Percentiles rank a stretch among this genome's conserved stretches.
These are phyloP conservation scores for Colletotrichum godetiae DNA, from an alignment of 2,329 filamentous ascomycete species.

Conservation along the genomic window DNA sequence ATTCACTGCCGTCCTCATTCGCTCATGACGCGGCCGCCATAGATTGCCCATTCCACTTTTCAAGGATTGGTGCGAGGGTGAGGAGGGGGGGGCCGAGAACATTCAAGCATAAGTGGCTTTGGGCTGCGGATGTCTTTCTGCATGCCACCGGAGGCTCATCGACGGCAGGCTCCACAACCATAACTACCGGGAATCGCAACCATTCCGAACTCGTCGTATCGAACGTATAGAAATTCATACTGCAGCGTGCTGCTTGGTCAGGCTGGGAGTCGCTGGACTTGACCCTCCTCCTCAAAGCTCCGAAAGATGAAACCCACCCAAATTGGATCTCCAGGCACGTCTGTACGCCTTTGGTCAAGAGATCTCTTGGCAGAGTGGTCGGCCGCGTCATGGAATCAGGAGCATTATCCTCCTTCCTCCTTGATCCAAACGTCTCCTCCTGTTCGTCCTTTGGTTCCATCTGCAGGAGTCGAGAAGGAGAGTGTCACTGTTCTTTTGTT, in stretches of 20 bases:
- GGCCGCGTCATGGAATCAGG: slow-evolving; percentile 13
- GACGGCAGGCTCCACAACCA: slow-evolving; percentile 10
- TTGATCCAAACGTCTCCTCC: neutral
- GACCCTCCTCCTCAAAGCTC: neutral
- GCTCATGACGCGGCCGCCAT: slow-evolving; percentile 18
- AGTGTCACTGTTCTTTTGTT: neutral
- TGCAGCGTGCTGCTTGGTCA: neutral
- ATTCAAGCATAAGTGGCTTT: slow-evolving; percentile 22
- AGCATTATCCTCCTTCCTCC: neutral
- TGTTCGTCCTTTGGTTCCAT: neutral
- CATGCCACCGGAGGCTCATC: slow-evolving; percentile 5
- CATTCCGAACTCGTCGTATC: neutral
- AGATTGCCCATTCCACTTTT: slow-evolving; percentile 3
- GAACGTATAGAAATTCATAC: too few relatives aligned
- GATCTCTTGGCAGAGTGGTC: slow-evolving; percentile 13
- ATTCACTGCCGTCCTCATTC: slow-evolving; percentile 11
- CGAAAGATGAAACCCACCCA: slow-evolving; percentile 17
- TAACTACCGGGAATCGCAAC: slow-evolving; percentile 3
- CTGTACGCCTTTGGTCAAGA: slow-evolving; percentile 3
- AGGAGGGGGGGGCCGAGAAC: neutral
- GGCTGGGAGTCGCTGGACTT: too few relatives aligned
- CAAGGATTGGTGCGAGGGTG: neutral
- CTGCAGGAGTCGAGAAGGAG: neutral
- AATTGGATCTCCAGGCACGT: slow-evolving; percentile 13
- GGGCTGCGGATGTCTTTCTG: neutral